These are phyloP conservation scores for Colletotrichum sp. DNA, from an alignment of 2,329 filamentous ascomycete genomes.

Conservation along the genomic window DNA sequence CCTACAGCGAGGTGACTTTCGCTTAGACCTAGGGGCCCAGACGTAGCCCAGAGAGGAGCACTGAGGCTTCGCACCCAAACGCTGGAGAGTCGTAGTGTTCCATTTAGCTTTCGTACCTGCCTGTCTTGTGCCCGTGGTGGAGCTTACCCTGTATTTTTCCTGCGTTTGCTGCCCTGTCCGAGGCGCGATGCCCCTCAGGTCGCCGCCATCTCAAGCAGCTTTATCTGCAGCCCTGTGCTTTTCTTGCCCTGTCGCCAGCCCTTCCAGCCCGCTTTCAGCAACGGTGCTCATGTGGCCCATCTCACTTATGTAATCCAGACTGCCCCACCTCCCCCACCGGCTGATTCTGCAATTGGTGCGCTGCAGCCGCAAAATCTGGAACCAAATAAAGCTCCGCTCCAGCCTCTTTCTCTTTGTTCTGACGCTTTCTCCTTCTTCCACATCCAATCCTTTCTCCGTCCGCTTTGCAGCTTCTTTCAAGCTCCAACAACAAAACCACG, in stretches of 20 bases:
- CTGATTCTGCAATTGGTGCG: constrained; percentile 15
- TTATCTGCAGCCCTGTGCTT: background rate
- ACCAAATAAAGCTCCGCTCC: constrained; percentile 23
- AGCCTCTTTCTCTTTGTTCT: constrained; percentile 21
- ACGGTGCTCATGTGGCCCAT: background rate
- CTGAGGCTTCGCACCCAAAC: background rate
- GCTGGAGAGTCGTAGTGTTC: background rate
- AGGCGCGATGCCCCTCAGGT: background rate
- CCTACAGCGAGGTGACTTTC: background rate
- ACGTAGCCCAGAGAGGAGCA: background rate
- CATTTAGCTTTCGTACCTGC: constrained; percentile 3
- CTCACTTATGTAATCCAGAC: constrained; percentile 2
- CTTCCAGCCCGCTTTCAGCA: constrained; percentile 6
- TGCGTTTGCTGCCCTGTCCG: background rate
- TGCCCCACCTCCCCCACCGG: background rate
- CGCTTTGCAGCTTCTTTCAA: constrained; percentile 3
- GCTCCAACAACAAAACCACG: background rate
- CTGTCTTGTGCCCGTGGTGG: background rate
- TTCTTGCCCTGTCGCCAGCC: constrained; percentile 6
- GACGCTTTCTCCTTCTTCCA: constrained; percentile 20
- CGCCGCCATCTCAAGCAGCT: background rate
- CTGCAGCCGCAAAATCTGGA: constrained; percentile 15
- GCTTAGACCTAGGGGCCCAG: background rate
- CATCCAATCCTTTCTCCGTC: constrained; percentile 7
- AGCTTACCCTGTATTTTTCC: background rate